A percentile compares a stretch with the other conserved stretches of the same genome.
phyloP scores from a whole-genome alignment of 2,329 filamentous ascomycete genomes.

The Colletotrichum spaethianum region DNA sequence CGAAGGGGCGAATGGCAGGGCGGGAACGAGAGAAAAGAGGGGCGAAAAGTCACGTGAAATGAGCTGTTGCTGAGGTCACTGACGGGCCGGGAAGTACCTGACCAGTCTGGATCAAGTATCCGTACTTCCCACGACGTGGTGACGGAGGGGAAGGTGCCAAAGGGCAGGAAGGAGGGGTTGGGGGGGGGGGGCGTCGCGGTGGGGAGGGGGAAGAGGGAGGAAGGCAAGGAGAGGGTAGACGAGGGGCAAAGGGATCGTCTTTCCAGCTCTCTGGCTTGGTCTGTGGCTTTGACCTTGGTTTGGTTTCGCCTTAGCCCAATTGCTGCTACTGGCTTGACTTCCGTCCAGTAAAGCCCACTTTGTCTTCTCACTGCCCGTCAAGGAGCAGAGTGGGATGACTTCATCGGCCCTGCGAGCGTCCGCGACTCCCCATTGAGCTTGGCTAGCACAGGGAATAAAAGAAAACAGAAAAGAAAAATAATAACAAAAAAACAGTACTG shows the following conservation, averaged over 20 bases:
- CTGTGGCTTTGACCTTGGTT: slow-evolving; percentile 12
- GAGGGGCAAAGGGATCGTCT: slow-evolving; percentile 26
- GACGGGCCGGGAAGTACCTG: slow-evolving; percentile 28
- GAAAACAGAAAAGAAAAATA: no score
- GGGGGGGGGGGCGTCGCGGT: not conserved
- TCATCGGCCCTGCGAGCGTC: slow-evolving; percentile 17
- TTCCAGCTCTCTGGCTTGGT: slow-evolving; percentile 12
- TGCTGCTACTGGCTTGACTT: slow-evolving; percentile 7
- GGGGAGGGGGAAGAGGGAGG: slow-evolving; percentile 43
- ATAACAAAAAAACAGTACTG: slow-evolving; percentile 1
- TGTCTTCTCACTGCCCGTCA: not conserved
- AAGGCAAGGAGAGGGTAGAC: slow-evolving; percentile 46
- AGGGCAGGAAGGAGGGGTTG: slow-evolving; percentile 19
- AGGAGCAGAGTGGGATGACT: slow-evolving; percentile 33
- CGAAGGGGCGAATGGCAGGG: slow-evolving; percentile 23
- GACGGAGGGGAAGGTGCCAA: not conserved
- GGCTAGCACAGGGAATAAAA: not conserved
- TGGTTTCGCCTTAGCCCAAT: slow-evolving; percentile 12
- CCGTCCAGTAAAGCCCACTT: not conserved
- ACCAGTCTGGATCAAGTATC: slow-evolving; percentile 13
- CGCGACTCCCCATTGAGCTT: slow-evolving; percentile 14
- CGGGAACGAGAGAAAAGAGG: not conserved
- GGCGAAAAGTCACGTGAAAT: slow-evolving; percentile 38
- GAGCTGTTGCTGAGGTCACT: slow-evolving; percentile 39
- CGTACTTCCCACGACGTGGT: slow-evolving; percentile 18